Evolutionary conservation across 371 early-diverging fungal genomes (phyloP).

Genomic region (Smittium mucronatum): DNA sequence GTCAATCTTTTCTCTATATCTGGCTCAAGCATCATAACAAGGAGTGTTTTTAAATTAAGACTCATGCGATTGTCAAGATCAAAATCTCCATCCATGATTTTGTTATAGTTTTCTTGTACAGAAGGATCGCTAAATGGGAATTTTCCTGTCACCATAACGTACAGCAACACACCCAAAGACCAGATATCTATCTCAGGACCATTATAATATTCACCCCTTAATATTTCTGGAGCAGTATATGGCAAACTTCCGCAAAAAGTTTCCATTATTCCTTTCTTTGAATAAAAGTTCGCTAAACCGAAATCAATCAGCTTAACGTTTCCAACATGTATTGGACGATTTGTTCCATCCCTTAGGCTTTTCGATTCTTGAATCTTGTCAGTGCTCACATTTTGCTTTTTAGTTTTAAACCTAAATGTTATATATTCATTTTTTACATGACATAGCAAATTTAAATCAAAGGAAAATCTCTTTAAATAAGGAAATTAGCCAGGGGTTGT

Average conservation of each 20-base stretch:
- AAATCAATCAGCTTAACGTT: constrained; percentile 65
- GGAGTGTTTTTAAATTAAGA: constrained; percentile 26
- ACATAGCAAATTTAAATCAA: not conserved
- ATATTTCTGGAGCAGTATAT: constrained; percentile 75
- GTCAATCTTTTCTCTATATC: constrained; percentile 25
- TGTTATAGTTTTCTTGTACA: constrained; percentile 26
- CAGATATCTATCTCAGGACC: constrained; percentile 90
- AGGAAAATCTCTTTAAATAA: too few species aligned
- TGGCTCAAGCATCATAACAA: constrained; percentile 36
- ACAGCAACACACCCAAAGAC: constrained; percentile 82
- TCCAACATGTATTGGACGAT: not conserved
- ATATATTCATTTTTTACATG: not conserved
- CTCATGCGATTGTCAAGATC: constrained; percentile 19
- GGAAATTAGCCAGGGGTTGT: too few species aligned
- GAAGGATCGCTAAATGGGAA: constrained; percentile 64
- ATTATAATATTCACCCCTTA: constrained; percentile 62
- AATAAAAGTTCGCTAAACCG: constrained; percentile 76
- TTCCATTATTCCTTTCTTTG: constrained; percentile 42
- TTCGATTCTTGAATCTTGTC: not conserved
- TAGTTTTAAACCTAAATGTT: not conserved
- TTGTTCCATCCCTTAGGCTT: too few species aligned
- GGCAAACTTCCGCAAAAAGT: constrained; percentile 79
- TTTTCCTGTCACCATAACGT: constrained; percentile 65
- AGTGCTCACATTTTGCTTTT: not conserved
- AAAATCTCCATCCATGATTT: constrained; percentile 32